Conservation (phyloP, 495 filamentous ascomycete species). For the Penicillium argentinense region DNA sequence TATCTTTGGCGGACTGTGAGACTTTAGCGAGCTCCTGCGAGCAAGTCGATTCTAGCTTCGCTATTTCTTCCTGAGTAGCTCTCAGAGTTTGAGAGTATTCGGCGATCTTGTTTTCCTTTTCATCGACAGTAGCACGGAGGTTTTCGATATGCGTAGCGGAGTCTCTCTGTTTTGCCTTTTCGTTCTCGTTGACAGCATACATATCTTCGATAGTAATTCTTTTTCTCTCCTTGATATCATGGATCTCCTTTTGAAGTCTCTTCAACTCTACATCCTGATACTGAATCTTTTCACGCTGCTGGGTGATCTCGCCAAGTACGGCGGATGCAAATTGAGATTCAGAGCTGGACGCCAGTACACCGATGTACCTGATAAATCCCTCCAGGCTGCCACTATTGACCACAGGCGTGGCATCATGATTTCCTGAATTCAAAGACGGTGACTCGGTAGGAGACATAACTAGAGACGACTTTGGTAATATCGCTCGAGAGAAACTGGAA, state of each 20-base stretch:
- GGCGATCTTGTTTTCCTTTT: conserved; percentile 8
- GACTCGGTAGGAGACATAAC: neutral
- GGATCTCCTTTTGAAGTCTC: conserved; percentile 6
- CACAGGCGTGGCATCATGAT: neutral
- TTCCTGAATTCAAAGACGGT: neutral
- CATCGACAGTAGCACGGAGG: conserved; percentile 4
- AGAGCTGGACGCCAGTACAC: conserved; percentile 10
- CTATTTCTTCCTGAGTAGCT: neutral
- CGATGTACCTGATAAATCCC: conserved; percentile 8
- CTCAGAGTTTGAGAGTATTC: conserved; percentile 3
- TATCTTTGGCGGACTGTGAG: conserved; percentile 10
- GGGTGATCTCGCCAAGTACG: conserved; percentile 2
- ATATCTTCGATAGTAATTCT: conserved; percentile 9
- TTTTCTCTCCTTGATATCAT: conserved; percentile 10
- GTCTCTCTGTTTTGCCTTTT: conserved; percentile 8
- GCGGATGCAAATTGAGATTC: conserved; percentile 7
- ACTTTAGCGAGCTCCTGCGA: conserved; percentile 11
- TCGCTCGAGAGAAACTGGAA: neutral
- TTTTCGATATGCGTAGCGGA: conserved; percentile 8
- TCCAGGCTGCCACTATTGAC: conserved; percentile 9
- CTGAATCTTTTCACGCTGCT: conserved; percentile 7
- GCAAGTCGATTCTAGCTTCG: conserved; percentile 1
- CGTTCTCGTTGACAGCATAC: conserved; percentile 8
- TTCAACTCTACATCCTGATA: conserved; percentile 14
- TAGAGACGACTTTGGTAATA: neutral